Conservation (phyloP, 228 moss, liverwort and hornwort genomes). For the Sphagnum magellanicum region DNA sequence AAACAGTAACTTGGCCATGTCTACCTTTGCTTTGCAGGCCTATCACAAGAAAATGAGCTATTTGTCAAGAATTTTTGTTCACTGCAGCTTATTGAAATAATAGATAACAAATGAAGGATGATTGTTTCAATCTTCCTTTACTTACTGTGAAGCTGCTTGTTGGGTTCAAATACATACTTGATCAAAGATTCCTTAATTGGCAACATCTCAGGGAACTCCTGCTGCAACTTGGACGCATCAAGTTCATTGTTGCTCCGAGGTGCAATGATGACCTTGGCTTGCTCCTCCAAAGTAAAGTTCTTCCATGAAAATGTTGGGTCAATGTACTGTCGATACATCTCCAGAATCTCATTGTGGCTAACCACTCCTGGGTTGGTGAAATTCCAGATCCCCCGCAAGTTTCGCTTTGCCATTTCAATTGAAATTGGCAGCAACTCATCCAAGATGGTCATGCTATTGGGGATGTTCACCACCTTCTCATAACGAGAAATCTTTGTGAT, state of each 20-base stretch:
- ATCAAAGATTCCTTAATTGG: slow-evolving; percentile 81
- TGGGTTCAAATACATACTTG: slow-evolving; percentile 80
- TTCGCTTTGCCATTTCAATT: slow-evolving; percentile 85
- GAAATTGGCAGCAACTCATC: slow-evolving; percentile 84
- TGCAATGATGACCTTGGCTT: slow-evolving; percentile 92
- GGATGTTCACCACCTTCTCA: slow-evolving; percentile 85
- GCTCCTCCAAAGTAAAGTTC: slow-evolving; percentile 84
- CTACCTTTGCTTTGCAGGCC: too few relatives aligned
- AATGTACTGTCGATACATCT: slow-evolving; percentile 85
- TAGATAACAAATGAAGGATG: too few relatives aligned
- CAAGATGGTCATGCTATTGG: slow-evolving; percentile 90
- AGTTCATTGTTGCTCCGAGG: slow-evolving; percentile 91
- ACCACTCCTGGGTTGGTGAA: slow-evolving; percentile 93
- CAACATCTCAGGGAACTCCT: slow-evolving; percentile 83
- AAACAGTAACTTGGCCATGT: too few relatives aligned
- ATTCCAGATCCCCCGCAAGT: slow-evolving; percentile 85
- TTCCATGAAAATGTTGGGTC: slow-evolving; percentile 67
- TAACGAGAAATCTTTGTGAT: slow-evolving; percentile 87
- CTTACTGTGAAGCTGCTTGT: slow-evolving; percentile 38
- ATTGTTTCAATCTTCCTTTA: not conserved
- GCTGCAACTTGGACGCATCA: slow-evolving; percentile 70
- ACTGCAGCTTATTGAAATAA: too few relatives aligned
- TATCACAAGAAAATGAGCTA: too few relatives aligned
- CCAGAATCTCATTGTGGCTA: slow-evolving; percentile 90
- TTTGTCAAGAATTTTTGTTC: too few relatives aligned